Percentiles rank a stretch among this genome's conserved stretches.
Conservation (phyloP, 148 eudicot genomes). For the Amaranthus cruentus region DNA sequence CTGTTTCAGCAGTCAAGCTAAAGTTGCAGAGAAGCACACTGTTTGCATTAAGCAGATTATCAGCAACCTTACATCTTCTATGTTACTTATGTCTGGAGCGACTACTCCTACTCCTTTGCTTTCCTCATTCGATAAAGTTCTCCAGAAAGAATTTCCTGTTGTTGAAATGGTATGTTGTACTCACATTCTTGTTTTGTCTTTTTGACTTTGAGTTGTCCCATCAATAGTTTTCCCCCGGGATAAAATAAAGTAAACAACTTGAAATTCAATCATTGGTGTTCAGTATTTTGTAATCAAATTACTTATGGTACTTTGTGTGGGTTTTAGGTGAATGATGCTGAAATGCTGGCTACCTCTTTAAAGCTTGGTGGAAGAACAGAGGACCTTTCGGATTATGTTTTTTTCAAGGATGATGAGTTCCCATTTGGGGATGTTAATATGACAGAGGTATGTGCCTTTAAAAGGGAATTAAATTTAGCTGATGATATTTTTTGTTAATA, state of each 20-base stretch:
- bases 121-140: slow-evolving; percentile 28
- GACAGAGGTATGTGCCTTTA: slow-evolving; percentile 41
- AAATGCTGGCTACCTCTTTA: slow-evolving; percentile 18
- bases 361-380: slow-evolving; percentile 16
- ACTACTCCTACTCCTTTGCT: slow-evolving; percentile 10
- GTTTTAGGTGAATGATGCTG: slow-evolving; percentile 26
- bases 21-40: slow-evolving; percentile 33
- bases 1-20: slow-evolving; percentile 34
- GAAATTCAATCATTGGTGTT: not conserved
- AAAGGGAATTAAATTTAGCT: not conserved
- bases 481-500: not conserved
- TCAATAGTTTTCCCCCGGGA: not conserved
- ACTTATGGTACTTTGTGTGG: slow-evolving; percentile 13
- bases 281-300: not conserved
- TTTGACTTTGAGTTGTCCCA: not conserved
- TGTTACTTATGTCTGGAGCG: slow-evolving; percentile 29
- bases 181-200: not conserved
- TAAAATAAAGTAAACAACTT: not conserved
- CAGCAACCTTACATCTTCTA: slow-evolving; percentile 54
- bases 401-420: slow-evolving; percentile 30
- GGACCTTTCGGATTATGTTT: slow-evolving; percentile 13
- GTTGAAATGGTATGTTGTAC: slow-evolving; percentile 18
- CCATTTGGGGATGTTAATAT: slow-evolving; percentile 29
- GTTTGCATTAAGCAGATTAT: slow-evolving; percentile 41
- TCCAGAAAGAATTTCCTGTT: slow-evolving; percentile 12